A percentile compares a stretch with the other conserved stretches of the same genome.
These are phyloP conservation scores for Boletus subcaerulescens DNA, from an alignment of 768 basidiomycete species.

Conservation along the genomic window DNA sequence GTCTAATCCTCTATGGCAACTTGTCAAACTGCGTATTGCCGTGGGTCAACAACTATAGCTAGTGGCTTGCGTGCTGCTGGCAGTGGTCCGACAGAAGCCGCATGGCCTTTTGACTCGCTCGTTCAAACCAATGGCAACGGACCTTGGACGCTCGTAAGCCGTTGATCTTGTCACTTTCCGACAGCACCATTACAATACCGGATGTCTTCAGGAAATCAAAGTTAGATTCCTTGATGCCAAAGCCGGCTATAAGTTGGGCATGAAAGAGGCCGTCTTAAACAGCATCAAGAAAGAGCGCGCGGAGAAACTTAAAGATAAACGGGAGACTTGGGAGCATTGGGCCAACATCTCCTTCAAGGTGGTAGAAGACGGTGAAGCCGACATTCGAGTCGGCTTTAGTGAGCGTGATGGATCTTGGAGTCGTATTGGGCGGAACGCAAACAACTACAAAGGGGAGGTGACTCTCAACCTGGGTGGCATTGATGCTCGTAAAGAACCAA, in stretches of 20 bases:
- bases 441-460: neutral
- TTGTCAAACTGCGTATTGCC: no score
- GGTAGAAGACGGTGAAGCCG: neutral
- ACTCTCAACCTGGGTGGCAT: neutral
- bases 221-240: neutral
- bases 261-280: neutral
- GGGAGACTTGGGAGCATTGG: neutral
- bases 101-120: no score
- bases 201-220: neutral
- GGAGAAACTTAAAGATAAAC: neutral
- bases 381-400: neutral
- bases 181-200: no score
- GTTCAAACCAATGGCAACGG: no score
- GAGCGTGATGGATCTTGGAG: neutral
- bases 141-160: no score
- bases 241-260: neutral
- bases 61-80: no score
- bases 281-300: neutral
- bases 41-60: no score
- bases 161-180: no score
- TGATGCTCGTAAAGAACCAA: neutral
- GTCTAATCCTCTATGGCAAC: no score
- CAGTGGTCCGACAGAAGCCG: no score
- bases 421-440: neutral
- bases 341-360: neutral